Conservation (phyloP, 2,329 filamentous ascomycete genomes). For the Xylariaceae sp. region DNA sequence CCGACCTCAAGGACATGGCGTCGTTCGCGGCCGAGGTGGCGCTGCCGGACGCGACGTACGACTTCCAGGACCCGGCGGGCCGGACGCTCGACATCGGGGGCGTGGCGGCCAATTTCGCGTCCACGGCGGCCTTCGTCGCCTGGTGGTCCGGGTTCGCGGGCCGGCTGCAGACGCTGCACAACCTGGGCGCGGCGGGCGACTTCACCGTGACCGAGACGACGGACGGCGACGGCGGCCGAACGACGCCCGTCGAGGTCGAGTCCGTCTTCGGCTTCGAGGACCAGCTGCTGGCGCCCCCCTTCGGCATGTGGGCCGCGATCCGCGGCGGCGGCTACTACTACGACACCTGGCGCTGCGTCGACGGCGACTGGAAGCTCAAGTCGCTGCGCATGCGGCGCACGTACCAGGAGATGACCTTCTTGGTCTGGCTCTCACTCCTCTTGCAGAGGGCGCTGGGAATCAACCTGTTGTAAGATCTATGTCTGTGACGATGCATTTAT, state of each 20-base stretch:
- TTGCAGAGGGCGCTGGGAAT: conserved; percentile 4
- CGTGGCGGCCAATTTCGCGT: conserved; percentile 4
- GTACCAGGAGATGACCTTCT: conserved; percentile 12
- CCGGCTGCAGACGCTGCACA: conserved; percentile 16
- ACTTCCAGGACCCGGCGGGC: conserved; percentile 10
- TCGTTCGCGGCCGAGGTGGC: conserved; percentile 15
- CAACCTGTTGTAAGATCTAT: neutral
- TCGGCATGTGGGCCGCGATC: conserved; percentile 13
- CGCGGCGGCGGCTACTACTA: conserved; percentile 18
- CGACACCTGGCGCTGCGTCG: conserved; percentile 16
- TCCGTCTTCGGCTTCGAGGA: conserved; percentile 17
- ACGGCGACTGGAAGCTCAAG: conserved; percentile 16
- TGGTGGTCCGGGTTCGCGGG: conserved; percentile 15
- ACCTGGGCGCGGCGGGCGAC: conserved; percentile 15
- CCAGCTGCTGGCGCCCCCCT: conserved; percentile 8
- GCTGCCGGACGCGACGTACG: conserved; percentile 14
- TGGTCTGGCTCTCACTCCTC: conserved; percentile 1
- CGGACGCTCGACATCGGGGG: conserved; percentile 3
- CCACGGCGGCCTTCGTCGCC: conserved; percentile 6
- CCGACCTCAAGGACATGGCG: conserved; percentile 20
- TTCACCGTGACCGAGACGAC: conserved; percentile 9
- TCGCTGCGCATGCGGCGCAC: conserved; percentile 15
- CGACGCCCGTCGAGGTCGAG: conserved; percentile 16
- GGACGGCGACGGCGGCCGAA: conserved; percentile 4
- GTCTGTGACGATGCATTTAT: neutral